Conservation (phyloP, 257 asterid genomes). For the Ballota nigra region DNA sequence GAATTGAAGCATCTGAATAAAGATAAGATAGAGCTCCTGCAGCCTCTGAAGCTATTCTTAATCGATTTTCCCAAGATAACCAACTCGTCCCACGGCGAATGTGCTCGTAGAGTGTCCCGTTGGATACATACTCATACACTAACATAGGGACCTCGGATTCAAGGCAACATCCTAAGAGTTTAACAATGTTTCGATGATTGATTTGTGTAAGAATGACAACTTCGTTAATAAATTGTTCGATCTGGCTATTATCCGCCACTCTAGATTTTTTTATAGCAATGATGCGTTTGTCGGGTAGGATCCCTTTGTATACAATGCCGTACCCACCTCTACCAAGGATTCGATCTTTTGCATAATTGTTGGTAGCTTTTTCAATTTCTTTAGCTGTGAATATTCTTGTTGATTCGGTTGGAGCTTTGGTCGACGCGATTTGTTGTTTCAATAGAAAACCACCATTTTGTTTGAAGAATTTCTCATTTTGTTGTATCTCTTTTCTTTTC, state of each 20-base stretch:
- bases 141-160: constrained; percentile 71
- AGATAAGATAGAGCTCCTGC: constrained; percentile 71
- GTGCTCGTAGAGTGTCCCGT: constrained; percentile 52
- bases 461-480: constrained; percentile 58
- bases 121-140: constrained; percentile 66
- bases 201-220: constrained; percentile 72
- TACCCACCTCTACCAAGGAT: constrained; percentile 77
- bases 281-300: too few species aligned
- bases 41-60: constrained; percentile 65
- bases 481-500: constrained; percentile 42
- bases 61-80: constrained; percentile 63
- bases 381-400: constrained; percentile 53
- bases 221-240: constrained; percentile 76
- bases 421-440: constrained; percentile 52
- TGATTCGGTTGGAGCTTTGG: constrained; percentile 40
- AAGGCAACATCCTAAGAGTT: constrained; percentile 70
- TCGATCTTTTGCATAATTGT: constrained; percentile 49
- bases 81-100: constrained; percentile 35
- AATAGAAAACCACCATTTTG: constrained; percentile 70
- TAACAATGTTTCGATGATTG: constrained; percentile 73
- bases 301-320: too few species aligned
- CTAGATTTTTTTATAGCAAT: too few species aligned
- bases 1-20: constrained; percentile 65
- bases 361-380: constrained; percentile 57
- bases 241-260: constrained; percentile 48